Conservation (phyloP, 306 rosid species). For the Parietaria judaica region DNA sequence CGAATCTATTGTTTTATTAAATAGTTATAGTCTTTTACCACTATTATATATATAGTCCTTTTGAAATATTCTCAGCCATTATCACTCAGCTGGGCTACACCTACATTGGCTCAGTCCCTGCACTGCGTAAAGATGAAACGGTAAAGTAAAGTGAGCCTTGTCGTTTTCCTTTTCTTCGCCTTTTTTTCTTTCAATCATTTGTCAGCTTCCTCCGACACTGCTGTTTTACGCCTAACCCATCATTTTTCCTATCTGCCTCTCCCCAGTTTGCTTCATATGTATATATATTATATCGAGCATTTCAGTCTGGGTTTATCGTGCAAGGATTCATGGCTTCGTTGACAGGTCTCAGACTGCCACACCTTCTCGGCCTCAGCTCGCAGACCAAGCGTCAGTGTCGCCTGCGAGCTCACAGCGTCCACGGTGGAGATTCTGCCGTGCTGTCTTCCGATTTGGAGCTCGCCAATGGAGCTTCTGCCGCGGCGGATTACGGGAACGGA, state of each 20-base stretch:
- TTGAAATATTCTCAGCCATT: too few species aligned
- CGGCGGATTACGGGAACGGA: conserved; percentile 29
- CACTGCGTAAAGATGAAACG: too few species aligned
- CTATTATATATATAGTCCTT: too few species aligned
- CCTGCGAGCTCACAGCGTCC: conserved; percentile 29
- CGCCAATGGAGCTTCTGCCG: conserved; percentile 36
- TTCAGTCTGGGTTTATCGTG: neutral
- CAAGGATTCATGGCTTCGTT: conserved; percentile 40
- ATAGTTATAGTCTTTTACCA: too few species aligned
- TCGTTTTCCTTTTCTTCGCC: neutral
- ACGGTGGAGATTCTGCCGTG: conserved; percentile 21
- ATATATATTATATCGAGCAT: too few species aligned
- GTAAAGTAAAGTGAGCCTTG: too few species aligned
- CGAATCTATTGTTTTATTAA: too few species aligned
- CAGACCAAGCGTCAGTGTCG: conserved; percentile 16
- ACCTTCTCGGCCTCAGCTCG: conserved; percentile 18
- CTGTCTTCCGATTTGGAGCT: conserved; percentile 34
- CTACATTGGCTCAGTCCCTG: too few species aligned
- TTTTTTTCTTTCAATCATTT: neutral
- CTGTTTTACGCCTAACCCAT: neutral
- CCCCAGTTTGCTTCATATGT: neutral
- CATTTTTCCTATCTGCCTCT: neutral
- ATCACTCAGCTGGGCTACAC: too few species aligned
- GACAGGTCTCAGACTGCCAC: conserved; percentile 26
- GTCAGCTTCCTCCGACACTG: too few species aligned